Conservation (phyloP, 345 rosid species). For the Gossypium thurberi region DNA sequence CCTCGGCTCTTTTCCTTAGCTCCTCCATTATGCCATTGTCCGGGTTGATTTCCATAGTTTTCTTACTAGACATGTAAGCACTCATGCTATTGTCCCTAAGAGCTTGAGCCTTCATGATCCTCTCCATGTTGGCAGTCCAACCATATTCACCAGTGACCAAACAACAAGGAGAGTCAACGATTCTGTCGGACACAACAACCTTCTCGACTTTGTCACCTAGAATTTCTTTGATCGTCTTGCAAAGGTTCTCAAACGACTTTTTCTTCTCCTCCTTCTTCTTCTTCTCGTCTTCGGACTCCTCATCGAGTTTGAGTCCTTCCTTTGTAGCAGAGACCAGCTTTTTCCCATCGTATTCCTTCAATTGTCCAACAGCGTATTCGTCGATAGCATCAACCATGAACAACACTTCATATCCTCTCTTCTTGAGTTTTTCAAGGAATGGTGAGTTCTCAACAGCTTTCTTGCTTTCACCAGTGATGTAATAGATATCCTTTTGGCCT, state of each 20-base stretch:
- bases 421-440: constrained; percentile 13
- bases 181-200: constrained; percentile 30
- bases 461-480: constrained; percentile 48
- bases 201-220: constrained; percentile 26
- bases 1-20: constrained; percentile 19
- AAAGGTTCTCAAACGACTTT: constrained; percentile 29
- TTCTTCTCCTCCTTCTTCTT: constrained; percentile 27
- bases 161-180: constrained; percentile 42
- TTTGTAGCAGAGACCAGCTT: constrained; percentile 16
- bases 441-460: constrained; percentile 18
- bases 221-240: constrained; percentile 36
- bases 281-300: constrained; percentile 37
- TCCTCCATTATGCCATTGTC: constrained; percentile 44
- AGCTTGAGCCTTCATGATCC: constrained; percentile 43
- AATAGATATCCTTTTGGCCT: constrained; percentile 55
- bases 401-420: constrained; percentile 12
- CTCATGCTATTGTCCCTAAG: constrained; percentile 37
- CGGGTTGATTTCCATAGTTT: constrained; percentile 42
- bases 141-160: constrained; percentile 40
- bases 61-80: constrained; percentile 38
- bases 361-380: constrained; percentile 12
- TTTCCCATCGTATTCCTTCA: constrained; percentile 16
- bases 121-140: constrained; percentile 42
- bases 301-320: constrained; percentile 35
- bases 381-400: constrained; percentile 15